Base-by-base conservation (phyloP, 306 rosid genomes). In the Ziziphus jujuba region DNA sequence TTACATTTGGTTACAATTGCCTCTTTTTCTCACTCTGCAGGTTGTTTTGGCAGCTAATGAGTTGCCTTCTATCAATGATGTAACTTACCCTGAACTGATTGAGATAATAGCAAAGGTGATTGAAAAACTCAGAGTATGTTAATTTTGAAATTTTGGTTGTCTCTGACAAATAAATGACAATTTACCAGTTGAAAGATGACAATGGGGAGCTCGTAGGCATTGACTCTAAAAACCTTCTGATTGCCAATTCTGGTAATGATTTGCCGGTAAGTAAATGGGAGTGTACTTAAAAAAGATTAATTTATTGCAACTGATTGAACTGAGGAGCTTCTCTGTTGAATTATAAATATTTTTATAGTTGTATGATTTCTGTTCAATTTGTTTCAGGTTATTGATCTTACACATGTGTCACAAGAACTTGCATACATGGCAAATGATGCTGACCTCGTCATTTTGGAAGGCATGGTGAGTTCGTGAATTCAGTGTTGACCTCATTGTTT, bases 21-120 rank as follows among this genome's bases (percentile, higher is more conserved):
- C 54, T 48, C 67, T 36, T 71, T 65, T 67, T 61, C 63, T 58
- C 50, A 12, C 59, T 31, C 1, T 82, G 77, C 83, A 93, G 99
- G 99, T 93, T 63, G 89, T 93, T 75, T 80, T 93, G 79, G 97
- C 99, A 15, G 97, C 99, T 70, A 93, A 93, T 72, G 97, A 93
- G 73, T 85, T 93, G 72, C 99, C 99, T 67, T 88, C 99, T 50
- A 90, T 93, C 80, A 93, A 93, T 21, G 97, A 93, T 25, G 79
- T 93, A 51, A 90, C 97, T 67, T 85, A 87, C 76, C 43, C 79
- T 40, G 97, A 93, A 78, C 80, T 93, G 77, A 71, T 93, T 75
- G 95, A 86, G 74, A 90, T 93, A 51, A 74, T 93, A 73, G 57
- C 92, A 7, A 85, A 85, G 97, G 99, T 88, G 71, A 71, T 25